Conservation (phyloP, 257 asterid genomes). For the Lantana camara region DNA sequence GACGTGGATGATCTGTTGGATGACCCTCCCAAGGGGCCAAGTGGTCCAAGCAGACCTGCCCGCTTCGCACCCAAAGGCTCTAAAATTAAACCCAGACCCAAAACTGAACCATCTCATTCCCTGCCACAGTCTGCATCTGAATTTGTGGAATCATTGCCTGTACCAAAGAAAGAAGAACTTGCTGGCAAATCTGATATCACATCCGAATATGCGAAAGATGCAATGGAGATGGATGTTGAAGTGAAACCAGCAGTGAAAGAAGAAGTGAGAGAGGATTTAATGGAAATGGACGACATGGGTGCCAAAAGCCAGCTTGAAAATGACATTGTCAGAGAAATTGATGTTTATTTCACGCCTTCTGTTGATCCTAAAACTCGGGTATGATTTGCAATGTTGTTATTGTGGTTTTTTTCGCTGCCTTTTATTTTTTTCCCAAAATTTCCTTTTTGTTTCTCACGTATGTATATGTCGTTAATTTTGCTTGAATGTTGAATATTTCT, state of each 20-base stretch:
- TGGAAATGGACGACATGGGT: conserved; percentile 38
- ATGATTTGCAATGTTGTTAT: not conserved
- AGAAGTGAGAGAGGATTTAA: conserved; percentile 36
- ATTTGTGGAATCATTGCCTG: conserved; percentile 12
- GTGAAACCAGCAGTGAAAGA: conserved; percentile 36
- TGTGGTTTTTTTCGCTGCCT: not conserved
- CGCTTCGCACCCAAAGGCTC: conserved; percentile 77
- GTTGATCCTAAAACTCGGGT: conserved; percentile 52
- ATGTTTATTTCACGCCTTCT: conserved; percentile 62
- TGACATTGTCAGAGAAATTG: conserved; percentile 71
- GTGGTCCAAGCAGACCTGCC: conserved; percentile 34
- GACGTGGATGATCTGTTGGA: conserved; percentile 56
- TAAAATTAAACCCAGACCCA: conserved; percentile 44
- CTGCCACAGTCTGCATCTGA: conserved; percentile 26
- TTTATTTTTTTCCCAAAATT: not conserved
- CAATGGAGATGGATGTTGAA: conserved; percentile 46
- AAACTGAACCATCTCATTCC: conserved; percentile 34
- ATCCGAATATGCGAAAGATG: conserved; percentile 27
- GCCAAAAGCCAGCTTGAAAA: conserved; percentile 41
- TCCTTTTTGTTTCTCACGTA: not conserved
- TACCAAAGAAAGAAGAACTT: conserved; percentile 45
- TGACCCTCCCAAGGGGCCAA: conserved; percentile 31
- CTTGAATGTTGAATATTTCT: conserved; percentile 1
- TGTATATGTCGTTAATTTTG: conserved; percentile 3
- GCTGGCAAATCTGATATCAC: conserved; percentile 33